Conservation (phyloP, 1,139 yeast species). For the Zygoascus hellenicus region DNA sequence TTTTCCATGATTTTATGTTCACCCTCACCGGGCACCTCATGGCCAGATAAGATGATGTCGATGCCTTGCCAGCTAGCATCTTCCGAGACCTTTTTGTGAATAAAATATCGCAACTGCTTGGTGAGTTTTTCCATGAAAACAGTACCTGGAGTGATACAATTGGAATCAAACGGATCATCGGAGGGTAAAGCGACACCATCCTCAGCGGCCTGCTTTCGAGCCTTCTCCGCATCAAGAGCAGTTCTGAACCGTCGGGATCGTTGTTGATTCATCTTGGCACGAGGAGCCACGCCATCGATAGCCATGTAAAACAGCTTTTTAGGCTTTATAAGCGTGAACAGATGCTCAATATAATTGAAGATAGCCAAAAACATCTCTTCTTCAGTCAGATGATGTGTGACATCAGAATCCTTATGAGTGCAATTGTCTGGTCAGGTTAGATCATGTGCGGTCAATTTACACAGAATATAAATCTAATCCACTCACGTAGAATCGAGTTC, state of each 20-base stretch:
- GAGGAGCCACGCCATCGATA: conserved; percentile 98
- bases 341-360: conserved; percentile 89
- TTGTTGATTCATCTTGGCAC: conserved; percentile 99
- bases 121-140: conserved; percentile 94
- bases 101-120: conserved; percentile 77
- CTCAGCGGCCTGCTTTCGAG: conserved; percentile 56
- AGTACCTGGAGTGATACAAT: conserved; percentile 98
- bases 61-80: conserved; percentile 90
- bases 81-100: conserved; percentile 73
- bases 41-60: conserved; percentile 85
- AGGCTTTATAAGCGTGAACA: conserved; percentile 83
- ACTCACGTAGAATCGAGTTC: conserved; percentile 79
- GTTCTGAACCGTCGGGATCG: conserved; percentile 90
- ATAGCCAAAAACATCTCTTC: conserved; percentile 93
- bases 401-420: conserved; percentile 60
- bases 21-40: conserved; percentile 98
- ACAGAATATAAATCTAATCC: not conserved
- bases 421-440: conserved; percentile 31
- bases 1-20: conserved; percentile 97
- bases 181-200: conserved; percentile 59
- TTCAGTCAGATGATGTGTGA: conserved; percentile 51
- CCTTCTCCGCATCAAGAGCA: conserved; percentile 86
- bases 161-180: conserved; percentile 65
- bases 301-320: conserved; percentile 90
- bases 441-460: too few relatives aligned